phyloP scores from a whole-genome alignment of 371 early-diverging fungal species.

The Haplosporangium sp. region DNA sequence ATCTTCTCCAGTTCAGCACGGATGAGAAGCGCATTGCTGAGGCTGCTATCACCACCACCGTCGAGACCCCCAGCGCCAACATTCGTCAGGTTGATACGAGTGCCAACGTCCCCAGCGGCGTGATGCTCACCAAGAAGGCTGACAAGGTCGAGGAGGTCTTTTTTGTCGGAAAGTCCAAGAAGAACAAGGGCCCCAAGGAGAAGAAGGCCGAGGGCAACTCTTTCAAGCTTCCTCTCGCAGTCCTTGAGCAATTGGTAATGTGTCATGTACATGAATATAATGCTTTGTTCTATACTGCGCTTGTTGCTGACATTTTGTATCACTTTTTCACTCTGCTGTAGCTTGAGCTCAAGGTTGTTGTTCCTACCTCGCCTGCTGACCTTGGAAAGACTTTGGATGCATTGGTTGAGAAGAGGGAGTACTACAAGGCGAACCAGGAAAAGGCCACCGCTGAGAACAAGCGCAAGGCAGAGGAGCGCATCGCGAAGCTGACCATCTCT shows the following conservation, averaged over 20 bases:
- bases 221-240: conserved; percentile 84
- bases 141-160: conserved; percentile 79
- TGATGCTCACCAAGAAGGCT: conserved; percentile 75
- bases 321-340: not conserved
- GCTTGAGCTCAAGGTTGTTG: conserved; percentile 80
- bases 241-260: conserved; percentile 80
- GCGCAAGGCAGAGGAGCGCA: conserved; percentile 87
- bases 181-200: conserved; percentile 65
- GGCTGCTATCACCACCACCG: conserved; percentile 38
- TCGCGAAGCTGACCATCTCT: conserved; percentile 59
- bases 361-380: conserved; percentile 81
- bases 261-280: no score
- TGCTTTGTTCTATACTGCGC: not conserved
- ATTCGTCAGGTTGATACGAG: conserved; percentile 59
- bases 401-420: conserved; percentile 76
- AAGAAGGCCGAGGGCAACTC: conserved; percentile 65
- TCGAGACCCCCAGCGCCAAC: conserved; percentile 39
- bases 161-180: conserved; percentile 73
- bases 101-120: conserved; percentile 71
- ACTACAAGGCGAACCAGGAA: conserved; percentile 81
- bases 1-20: conserved; percentile 61
- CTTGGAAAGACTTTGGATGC: conserved; percentile 77
- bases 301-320: not conserved
- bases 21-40: conserved; percentile 59
- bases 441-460: conserved; percentile 86